phyloP scores from a whole-genome alignment of 495 filamentous ascomycete species.

The Aspergillus incahuasiensis region DNA sequence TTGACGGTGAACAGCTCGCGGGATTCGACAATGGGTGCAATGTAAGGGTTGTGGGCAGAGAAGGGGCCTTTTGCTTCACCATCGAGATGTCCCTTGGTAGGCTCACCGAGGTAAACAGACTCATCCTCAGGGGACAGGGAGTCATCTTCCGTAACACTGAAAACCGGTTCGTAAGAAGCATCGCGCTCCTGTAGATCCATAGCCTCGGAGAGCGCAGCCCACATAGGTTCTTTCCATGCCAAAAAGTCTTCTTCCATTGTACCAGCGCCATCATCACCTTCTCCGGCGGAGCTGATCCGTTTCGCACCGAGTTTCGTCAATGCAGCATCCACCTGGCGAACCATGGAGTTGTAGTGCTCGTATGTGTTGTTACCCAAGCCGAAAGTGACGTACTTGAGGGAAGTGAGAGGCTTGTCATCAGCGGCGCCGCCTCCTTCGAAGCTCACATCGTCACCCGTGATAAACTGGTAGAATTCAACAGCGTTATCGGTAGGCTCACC shows the following conservation, averaged over 20 bases:
- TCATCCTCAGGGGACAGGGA: conserved; percentile 71
- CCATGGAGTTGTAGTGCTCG: conserved; percentile 99
- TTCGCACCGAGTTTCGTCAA: conserved; percentile 75
- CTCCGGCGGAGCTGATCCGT: conserved; percentile 81
- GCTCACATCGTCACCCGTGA: conserved; percentile 70
- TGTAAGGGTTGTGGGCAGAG: conserved; percentile 95
- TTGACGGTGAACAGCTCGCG: conserved; percentile 87
- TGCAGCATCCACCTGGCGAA: conserved; percentile 79
- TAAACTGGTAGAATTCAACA: conserved; percentile 97
- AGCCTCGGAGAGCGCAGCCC: conserved; percentile 71
- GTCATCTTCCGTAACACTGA: conserved; percentile 73
- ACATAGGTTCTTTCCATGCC: conserved; percentile 99
- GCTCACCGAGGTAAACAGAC: conserved; percentile 90
- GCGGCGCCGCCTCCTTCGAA: conserved; percentile 66
- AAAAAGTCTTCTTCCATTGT: conserved; percentile 99
- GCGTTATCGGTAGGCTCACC: conserved; percentile 98
- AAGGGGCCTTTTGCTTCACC: conserved; percentile 81
- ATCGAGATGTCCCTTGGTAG: conserved; percentile 92
- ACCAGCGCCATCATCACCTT: conserved; percentile 95
- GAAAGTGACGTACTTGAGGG: conserved; percentile 91
- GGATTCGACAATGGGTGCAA: conserved; percentile 89
- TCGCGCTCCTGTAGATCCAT: conserved; percentile 94
- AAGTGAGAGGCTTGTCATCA: conserved; percentile 70
- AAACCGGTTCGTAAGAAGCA: conserved; percentile 91
- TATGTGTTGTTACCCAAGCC: conserved; percentile 98